Evolutionary conservation across 2,329 filamentous ascomycete species (phyloP).

Genomic region (Clarireedia sp.): DNA sequence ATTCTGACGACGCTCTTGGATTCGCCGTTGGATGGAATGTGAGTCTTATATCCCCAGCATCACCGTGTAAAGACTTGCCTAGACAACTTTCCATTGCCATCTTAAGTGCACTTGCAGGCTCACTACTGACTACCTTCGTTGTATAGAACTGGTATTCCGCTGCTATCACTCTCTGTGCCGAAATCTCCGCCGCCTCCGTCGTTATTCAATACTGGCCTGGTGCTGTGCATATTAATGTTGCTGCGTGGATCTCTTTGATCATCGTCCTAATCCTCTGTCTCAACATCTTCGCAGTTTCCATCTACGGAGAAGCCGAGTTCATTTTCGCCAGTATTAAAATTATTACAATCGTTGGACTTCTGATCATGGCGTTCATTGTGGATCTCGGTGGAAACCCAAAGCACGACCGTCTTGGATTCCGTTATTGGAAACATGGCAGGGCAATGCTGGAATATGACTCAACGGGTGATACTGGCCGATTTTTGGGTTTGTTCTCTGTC

Average conservation of each 20-base stretch:
- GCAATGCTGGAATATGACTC: constrained; percentile 60
- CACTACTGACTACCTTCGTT: constrained; percentile 5
- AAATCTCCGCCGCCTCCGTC: constrained; percentile 42
- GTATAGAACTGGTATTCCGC: constrained; percentile 27
- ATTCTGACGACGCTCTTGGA: constrained; percentile 44
- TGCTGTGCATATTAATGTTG: constrained; percentile 24
- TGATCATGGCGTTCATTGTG: constrained; percentile 71
- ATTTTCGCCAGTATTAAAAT: constrained; percentile 51
- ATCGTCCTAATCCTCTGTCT: constrained; percentile 31
- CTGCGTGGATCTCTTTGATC: constrained; percentile 36
- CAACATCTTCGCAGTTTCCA: constrained; percentile 51
- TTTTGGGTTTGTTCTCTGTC: constrained; percentile 57
- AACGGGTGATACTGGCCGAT: constrained; percentile 54
- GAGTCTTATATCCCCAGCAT: constrained; percentile 35
- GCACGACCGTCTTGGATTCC: constrained; percentile 64
- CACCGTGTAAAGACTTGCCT: constrained; percentile 38
- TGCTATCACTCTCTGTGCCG: constrained; percentile 34
- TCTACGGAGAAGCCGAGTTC: constrained; percentile 55
- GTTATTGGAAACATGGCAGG: constrained; percentile 59
- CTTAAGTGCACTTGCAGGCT: not conserved
- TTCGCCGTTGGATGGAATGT: constrained; percentile 50
- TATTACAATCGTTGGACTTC: constrained; percentile 54
- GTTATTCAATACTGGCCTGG: constrained; percentile 42
- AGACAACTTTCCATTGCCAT: constrained; percentile 43
- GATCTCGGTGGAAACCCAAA: constrained; percentile 78